Percentiles rank a stretch among this genome's conserved stretches.
Conservation (phyloP, 2,329 filamentous ascomycete genomes). For the Trichoderma atrobrunneum region DNA sequence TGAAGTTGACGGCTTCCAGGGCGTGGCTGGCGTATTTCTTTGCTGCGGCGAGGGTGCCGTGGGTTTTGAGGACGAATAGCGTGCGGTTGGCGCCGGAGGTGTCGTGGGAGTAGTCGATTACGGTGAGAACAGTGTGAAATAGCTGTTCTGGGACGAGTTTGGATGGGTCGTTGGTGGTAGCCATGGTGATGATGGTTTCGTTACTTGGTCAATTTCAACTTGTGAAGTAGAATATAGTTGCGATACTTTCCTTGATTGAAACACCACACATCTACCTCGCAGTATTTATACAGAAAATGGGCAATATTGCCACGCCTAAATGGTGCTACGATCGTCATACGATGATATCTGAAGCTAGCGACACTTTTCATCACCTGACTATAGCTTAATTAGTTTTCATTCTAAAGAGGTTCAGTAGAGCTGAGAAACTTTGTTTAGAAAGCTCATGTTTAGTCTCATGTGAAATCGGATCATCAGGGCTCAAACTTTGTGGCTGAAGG, state of each 20-base stretch:
- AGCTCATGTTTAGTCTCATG: not conserved
- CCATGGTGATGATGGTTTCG: not conserved
- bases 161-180: not conserved
- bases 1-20: slow-evolving; percentile 36
- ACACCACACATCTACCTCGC: not conserved
- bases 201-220: not conserved
- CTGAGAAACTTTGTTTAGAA: not conserved
- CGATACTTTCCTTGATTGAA: not conserved
- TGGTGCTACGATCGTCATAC: not conserved
- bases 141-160: slow-evolving; percentile 30
- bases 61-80: slow-evolving; percentile 40
- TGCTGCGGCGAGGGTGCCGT: slow-evolving; percentile 35
- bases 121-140: slow-evolving; percentile 38
- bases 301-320: not conserved
- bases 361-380: not conserved
- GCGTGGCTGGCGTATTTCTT: slow-evolving; percentile 36
- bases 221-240: not conserved
- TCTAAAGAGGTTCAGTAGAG: not conserved
- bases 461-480: not conserved
- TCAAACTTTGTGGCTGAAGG: not conserved
- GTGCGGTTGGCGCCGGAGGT: slow-evolving; percentile 29
- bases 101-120: slow-evolving; percentile 29
- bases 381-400: not conserved
- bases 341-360: not conserved
- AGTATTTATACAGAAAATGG: not conserved